Evolutionary conservation across 2,329 filamentous ascomycete species (phyloP), one percentile per base, ranked within the genome.

Genomic region (Penicillium sp.): DNA sequence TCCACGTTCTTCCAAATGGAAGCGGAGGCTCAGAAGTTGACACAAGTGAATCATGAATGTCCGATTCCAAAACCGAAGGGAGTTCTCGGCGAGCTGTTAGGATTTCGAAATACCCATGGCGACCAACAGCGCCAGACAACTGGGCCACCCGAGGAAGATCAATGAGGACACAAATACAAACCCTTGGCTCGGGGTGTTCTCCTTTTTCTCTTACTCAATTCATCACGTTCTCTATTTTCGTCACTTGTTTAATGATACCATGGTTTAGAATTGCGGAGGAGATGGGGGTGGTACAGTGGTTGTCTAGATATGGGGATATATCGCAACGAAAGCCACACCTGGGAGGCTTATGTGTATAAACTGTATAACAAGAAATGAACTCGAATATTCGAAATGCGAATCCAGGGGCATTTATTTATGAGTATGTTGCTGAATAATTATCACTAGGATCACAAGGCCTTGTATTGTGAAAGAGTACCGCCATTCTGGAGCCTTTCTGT

Each of bases 51-150:
- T 68, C 83, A 91, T 66, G 91, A 95, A 71, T 99, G 94, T 70
- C 94, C 94, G 0, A 87, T 99, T 11, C 94, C 94, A 5, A 97
- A 97, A 75, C 93, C 94, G 0, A 82, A 86, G 28, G 92, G 92
- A 2, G 76, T 92, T 29, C 76, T 96, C 42, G 90, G 90, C 11
- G 84, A 89, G 68, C 79, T 93, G 63, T 75, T 94, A 58, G 91
- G 90, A 0, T 89, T 93, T 69, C 82, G 81, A 62, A 78, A 58
- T 58, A 44, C 67, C 64, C 63, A 59, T 45, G 60, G 54, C 16
- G 62, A 56, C 44, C 48, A 59, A 54, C 58, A 59, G 39, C 54
- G 51, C 24, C 53, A 58, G 42, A 51, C 55, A 50, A 56, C 37
- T 34, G 58, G 50, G 45, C 52, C 61, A 49, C 51, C 48, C 7